These are phyloP conservation scores for Talaromyces piceae DNA, from an alignment of 2,329 filamentous ascomycete genomes.

Conservation along the genomic window DNA sequence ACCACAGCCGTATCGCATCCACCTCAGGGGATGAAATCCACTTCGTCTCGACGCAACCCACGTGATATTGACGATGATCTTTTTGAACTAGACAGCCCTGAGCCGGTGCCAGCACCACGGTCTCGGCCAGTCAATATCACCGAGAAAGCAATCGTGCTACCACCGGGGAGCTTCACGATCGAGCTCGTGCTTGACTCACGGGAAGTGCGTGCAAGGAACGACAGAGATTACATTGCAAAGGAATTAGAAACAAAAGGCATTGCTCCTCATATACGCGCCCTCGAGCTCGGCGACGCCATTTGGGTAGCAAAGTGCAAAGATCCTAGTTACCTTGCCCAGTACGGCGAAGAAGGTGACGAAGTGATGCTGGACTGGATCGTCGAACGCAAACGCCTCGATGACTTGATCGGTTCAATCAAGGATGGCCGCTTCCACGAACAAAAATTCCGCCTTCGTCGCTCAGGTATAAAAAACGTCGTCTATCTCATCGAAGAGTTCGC, in stretches of 20 bases:
- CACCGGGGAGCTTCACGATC: conserved; percentile 61
- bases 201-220: conserved; percentile 64
- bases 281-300: conserved; percentile 67
- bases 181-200: conserved; percentile 67
- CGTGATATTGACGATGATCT: conserved; percentile 10
- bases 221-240: conserved; percentile 69
- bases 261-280: conserved; percentile 56
- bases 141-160: conserved; percentile 43
- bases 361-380: conserved; percentile 73
- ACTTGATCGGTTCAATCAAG: conserved; percentile 72
- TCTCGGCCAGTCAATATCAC: neutral
- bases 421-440: conserved; percentile 78
- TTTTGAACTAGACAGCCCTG: conserved; percentile 1
- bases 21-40: neutral
- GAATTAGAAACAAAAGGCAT: conserved; percentile 62
- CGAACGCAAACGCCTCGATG: conserved; percentile 72
- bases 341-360: conserved; percentile 55
- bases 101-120: neutral
- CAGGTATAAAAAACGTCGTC: conserved; percentile 66
- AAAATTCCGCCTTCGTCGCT: conserved; percentile 68
- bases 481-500: conserved; percentile 71
- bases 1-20: neutral
- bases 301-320: conserved; percentile 72
- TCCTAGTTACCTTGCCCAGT: conserved; percentile 45
- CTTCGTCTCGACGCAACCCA: neutral